phyloP scores from a whole-genome alignment of 257 asterid species.

The Cynanchum wilfordii region DNA sequence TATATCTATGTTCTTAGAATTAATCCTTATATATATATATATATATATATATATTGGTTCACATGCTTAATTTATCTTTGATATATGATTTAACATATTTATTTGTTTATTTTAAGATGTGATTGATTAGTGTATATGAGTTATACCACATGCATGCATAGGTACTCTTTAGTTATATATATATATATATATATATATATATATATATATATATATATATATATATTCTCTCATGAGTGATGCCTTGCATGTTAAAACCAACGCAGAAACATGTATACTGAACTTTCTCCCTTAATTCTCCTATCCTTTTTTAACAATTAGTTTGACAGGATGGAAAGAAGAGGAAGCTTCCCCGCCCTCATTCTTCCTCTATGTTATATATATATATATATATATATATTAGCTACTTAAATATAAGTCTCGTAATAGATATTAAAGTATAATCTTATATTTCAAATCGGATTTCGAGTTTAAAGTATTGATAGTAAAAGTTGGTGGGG shows the following conservation, averaged over 20 bases:
- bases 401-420: too few species aligned
- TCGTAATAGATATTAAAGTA: too few species aligned
- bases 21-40: slow-evolving; percentile 8
- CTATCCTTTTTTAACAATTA: background rate
- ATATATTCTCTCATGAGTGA: background rate
- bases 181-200: background rate
- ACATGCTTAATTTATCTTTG: slow-evolving; percentile 3
- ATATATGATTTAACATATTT: background rate
- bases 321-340: background rate
- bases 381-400: too few species aligned
- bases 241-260: slow-evolving; percentile 2
- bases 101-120: background rate
- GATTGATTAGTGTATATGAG: slow-evolving; percentile 8
- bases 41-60: background rate
- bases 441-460: too few species aligned
- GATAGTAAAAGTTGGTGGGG: too few species aligned
- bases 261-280: background rate
- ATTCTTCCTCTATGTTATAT: too few species aligned
- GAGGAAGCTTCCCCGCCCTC: background rate
- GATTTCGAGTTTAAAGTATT: too few species aligned
- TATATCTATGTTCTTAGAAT: too few species aligned
- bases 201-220: background rate
- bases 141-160: slow-evolving; percentile 19
- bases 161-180: background rate
- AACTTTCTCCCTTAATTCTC: background rate